Evolutionary conservation across 1,284 basidiomycete species (phyloP).

Genomic region (Papiliotrema laurentii): DNA sequence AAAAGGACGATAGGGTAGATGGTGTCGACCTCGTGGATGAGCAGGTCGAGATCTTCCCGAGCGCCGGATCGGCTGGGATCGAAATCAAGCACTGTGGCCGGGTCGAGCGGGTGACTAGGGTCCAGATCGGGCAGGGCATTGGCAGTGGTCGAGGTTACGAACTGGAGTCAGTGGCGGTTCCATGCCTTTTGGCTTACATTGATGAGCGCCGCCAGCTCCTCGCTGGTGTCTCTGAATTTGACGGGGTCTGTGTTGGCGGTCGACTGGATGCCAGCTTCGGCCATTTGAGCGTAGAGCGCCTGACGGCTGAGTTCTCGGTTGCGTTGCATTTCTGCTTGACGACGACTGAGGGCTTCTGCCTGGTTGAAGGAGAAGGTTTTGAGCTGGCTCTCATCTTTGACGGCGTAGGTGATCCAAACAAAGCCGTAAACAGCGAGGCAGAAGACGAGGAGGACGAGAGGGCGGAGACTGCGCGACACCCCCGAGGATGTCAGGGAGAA

Average conservation of each 20-base stretch:
- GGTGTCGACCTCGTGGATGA: slow-evolving; percentile 56
- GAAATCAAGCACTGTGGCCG: slow-evolving; percentile 74
- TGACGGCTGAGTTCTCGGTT: neutral
- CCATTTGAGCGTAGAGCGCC: neutral
- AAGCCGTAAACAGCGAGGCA: slow-evolving; percentile 23
- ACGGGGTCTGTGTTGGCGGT: slow-evolving; percentile 3
- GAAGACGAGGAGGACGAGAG: slow-evolving; percentile 26
- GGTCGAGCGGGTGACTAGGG: slow-evolving; percentile 63
- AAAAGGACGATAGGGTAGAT: slow-evolving; percentile 73
- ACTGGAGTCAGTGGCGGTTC: slow-evolving; percentile 36
- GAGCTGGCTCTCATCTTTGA: slow-evolving; percentile 3
- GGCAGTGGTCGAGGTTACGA: slow-evolving; percentile 70
- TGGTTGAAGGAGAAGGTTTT: slow-evolving; percentile 6
- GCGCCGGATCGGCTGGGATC: slow-evolving; percentile 61
- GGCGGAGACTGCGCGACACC: slow-evolving; percentile 32
- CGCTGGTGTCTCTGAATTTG: slow-evolving; percentile 33
- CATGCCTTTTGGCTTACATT: slow-evolving; percentile 37
- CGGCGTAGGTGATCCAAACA: slow-evolving; percentile 18
- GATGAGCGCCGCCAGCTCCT: slow-evolving; percentile 74
- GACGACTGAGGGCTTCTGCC: slow-evolving; percentile 8
- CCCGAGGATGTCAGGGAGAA: too few relatives aligned
- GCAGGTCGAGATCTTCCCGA: slow-evolving; percentile 46
- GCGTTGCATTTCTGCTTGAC: slow-evolving; percentile 4
- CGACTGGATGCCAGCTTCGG: slow-evolving; percentile 6
- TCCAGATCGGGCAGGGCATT: slow-evolving; percentile 72